Conservation (phyloP, 139 green algal genomes). For the Volvox reticuliferus region DNA sequence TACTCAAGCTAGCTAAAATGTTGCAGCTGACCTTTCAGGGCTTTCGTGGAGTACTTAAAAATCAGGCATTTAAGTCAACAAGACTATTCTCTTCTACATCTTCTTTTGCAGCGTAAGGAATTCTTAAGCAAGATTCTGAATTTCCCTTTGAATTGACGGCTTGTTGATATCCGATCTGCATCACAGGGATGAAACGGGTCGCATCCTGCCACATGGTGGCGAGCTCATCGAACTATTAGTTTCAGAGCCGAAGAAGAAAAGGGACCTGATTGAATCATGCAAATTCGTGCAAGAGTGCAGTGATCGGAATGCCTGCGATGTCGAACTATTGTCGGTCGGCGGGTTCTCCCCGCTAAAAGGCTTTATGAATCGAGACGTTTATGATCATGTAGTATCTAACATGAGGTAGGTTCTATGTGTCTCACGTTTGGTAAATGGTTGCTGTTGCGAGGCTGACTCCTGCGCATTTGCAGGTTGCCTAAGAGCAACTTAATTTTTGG, state of each 20-base stretch:
- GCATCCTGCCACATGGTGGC: constrained; percentile 82
- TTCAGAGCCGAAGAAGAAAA: constrained; percentile 52
- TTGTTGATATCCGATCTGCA: no score
- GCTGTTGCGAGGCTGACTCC: not conserved
- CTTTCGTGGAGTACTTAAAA: no score
- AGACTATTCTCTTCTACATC: no score
- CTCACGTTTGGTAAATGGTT: not conserved
- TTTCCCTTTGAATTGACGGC: no score
- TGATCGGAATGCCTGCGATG: constrained; percentile 93
- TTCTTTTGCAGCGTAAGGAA: no score
- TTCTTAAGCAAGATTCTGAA: no score
- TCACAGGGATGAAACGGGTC: constrained; percentile 56
- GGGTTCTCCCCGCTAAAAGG: constrained; percentile 90
- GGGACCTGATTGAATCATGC: constrained; percentile 60
- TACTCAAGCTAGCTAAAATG: no score
- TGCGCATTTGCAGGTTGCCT: constrained; percentile 59
- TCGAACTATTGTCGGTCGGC: constrained; percentile 91
- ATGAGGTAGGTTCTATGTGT: constrained; percentile 66
- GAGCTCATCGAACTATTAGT: constrained; percentile 84
- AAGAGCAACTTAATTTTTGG: constrained; percentile 84
- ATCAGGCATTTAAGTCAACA: no score
- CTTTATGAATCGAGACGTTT: constrained; percentile 90
- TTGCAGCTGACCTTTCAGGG: no score
- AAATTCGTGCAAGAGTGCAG: constrained; percentile 72
- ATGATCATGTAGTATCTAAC: constrained; percentile 83